Conservation (phyloP, 768 basidiomycete species). For the Suillus decipiens region DNA sequence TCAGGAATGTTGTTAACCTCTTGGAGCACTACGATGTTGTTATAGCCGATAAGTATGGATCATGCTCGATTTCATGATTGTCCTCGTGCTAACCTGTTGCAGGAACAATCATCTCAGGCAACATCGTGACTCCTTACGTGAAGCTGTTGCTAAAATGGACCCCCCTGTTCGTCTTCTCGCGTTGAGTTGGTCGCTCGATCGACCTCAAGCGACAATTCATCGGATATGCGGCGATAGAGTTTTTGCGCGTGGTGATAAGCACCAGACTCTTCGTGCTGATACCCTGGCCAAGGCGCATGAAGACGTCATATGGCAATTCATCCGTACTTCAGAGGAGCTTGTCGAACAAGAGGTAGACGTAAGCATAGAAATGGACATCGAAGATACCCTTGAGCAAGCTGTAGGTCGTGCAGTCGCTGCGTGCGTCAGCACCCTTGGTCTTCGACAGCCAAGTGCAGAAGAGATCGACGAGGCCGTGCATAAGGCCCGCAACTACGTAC, state of each 20-base stretch:
- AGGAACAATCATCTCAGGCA: constrained; percentile 88
- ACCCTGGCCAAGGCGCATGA: constrained; percentile 60
- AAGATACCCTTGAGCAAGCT: constrained; percentile 34
- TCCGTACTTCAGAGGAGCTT: constrained; percentile 64
- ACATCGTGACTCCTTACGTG: constrained; percentile 74
- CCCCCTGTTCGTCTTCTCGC: constrained; percentile 32
- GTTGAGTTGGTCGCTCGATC: not conserved
- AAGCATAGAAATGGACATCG: constrained; percentile 65
- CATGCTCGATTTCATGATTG: not conserved
- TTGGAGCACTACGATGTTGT: constrained; percentile 73
- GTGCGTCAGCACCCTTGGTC: not conserved
- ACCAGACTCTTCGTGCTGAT: constrained; percentile 78
- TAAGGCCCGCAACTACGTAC: not conserved
- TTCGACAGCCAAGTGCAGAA: not conserved
- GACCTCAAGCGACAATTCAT: constrained; percentile 44
- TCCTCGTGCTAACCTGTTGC: constrained; percentile 5
- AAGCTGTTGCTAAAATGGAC: constrained; percentile 42
- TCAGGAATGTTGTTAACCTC: constrained; percentile 33
- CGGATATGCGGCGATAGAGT: constrained; percentile 81
- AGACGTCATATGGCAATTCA: constrained; percentile 79
- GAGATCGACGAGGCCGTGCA: not conserved
- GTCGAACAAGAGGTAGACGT: constrained; percentile 63
- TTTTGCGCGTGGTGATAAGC: constrained; percentile 72
- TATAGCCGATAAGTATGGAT: constrained; percentile 84
- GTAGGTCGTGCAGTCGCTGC: not conserved